Conservation (phyloP, 345 rosid species). For the Xanthoceras sorbifolium region DNA sequence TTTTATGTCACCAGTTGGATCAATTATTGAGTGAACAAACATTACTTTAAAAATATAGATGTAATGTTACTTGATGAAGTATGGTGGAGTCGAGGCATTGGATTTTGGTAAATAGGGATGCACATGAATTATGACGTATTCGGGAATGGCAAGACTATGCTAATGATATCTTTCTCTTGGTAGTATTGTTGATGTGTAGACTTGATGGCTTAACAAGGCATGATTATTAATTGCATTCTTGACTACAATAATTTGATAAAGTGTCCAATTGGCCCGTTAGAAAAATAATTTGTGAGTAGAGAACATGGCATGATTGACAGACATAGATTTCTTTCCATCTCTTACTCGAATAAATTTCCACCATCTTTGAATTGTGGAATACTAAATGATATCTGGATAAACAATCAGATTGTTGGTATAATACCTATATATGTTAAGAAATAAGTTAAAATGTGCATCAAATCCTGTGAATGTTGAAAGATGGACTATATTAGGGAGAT, state of each 20-base stretch:
- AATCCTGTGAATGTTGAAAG: background rate
- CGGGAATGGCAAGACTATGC: too few species aligned
- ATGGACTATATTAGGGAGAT: background rate
- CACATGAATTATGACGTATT: too few species aligned
- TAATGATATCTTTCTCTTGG: background rate
- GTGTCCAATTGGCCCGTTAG: background rate
- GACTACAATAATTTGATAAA: background rate
- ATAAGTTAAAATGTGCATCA: background rate
- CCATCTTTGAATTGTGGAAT: background rate
- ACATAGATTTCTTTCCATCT: background rate
- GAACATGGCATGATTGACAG: background rate
- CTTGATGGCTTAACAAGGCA: background rate
- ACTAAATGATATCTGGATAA: background rate
- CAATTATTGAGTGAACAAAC: too few species aligned
- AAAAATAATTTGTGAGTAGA: background rate
- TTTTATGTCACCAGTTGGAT: too few species aligned
- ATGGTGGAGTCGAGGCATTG: too few species aligned
- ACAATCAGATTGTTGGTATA: background rate
- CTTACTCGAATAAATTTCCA: background rate
- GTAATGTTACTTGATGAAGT: too few species aligned
- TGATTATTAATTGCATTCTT: too few species aligned
- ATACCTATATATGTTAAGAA: background rate
- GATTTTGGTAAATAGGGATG: too few species aligned
- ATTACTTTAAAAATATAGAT: too few species aligned
- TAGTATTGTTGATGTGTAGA: background rate